A percentile compares a stretch with the other conserved stretches of the same genome.
Evolutionary conservation across 306 rosid species (phyloP).

Genomic region (Argentina anserina): DNA sequence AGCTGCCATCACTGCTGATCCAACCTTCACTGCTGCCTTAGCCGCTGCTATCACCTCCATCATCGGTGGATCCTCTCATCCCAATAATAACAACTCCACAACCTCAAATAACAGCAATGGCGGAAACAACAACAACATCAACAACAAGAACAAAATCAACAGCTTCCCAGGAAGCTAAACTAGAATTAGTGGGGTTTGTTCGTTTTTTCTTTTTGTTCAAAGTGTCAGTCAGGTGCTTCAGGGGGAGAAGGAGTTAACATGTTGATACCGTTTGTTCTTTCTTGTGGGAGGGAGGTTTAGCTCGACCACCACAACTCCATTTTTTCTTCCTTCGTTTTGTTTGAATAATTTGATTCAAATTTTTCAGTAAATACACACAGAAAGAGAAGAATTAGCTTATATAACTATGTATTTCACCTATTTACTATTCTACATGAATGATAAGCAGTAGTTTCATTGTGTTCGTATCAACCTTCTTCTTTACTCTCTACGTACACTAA

Average conservation of each 20-base stretch:
- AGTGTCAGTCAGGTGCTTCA: not conserved
- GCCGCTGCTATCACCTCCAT: constrained; percentile 96
- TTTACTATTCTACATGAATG: not conserved
- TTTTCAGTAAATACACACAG: constrained; percentile 38
- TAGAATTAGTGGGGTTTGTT: constrained; percentile 11
- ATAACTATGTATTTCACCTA: not conserved
- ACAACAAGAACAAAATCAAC: constrained; percentile 35
- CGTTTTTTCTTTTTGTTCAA: not conserved
- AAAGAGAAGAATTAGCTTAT: not conserved
- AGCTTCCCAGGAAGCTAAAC: constrained; percentile 57
- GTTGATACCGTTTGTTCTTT: constrained; percentile 53
- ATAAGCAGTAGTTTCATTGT: not conserved
- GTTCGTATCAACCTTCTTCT: not conserved
- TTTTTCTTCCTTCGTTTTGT: constrained; percentile 37
- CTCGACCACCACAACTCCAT: constrained; percentile 38
- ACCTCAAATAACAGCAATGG: constrained; percentile 11
- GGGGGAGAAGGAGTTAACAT: constrained; percentile 41
- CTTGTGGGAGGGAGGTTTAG: constrained; percentile 30
- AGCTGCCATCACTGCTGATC: constrained; percentile 83
- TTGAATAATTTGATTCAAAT: constrained; percentile 37
- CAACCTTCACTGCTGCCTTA: constrained; percentile 79
- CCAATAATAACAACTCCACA: constrained; percentile 25
- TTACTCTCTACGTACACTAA: not conserved
- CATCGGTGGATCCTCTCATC: constrained; percentile 56
- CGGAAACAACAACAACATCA: constrained; percentile 21